Conservation (phyloP, 176 grass and related monocot species). For the Rhynchospora tenuis region DNA sequence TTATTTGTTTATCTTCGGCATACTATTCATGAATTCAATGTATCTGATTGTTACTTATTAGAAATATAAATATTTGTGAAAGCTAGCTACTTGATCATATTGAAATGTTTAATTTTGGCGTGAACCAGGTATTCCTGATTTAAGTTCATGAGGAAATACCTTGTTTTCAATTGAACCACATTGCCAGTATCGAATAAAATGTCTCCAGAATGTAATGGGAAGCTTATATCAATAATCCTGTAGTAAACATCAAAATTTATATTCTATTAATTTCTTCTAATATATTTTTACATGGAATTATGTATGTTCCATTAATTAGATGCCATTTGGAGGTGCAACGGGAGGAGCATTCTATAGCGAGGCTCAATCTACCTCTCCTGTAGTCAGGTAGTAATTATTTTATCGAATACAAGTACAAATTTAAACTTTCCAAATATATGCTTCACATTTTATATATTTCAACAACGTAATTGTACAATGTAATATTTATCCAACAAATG, state of each 20-base stretch:
- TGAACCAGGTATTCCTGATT: neutral
- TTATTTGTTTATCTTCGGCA: too few relatives aligned
- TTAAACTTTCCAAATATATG: neutral
- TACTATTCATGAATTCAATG: too few relatives aligned
- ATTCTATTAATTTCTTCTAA: neutral
- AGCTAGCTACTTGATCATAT: neutral
- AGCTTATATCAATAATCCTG: neutral
- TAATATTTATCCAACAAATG: too few relatives aligned
- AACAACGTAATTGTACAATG: neutral
- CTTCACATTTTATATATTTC: constrained; percentile 11
- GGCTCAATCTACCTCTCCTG: neutral
- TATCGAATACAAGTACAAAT: neutral
- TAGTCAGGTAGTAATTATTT: constrained; percentile 8
- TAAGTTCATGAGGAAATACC: neutral
- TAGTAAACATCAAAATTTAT: neutral
- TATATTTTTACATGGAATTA: neutral
- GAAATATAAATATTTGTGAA: neutral
- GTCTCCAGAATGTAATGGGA: neutral
- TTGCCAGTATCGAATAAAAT: neutral
- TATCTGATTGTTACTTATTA: neutral
- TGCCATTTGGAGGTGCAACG: constrained; percentile 1
- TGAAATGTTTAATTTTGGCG: neutral
- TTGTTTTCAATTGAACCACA: neutral
- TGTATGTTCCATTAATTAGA: neutral
- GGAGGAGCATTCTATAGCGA: constrained; percentile 11